A percentile compares a stretch with the other conserved stretches of the same genome.
These are phyloP conservation scores for Nicotiana sylvestris DNA, from an alignment of 257 asterid genomes.

Conservation along the genomic window DNA sequence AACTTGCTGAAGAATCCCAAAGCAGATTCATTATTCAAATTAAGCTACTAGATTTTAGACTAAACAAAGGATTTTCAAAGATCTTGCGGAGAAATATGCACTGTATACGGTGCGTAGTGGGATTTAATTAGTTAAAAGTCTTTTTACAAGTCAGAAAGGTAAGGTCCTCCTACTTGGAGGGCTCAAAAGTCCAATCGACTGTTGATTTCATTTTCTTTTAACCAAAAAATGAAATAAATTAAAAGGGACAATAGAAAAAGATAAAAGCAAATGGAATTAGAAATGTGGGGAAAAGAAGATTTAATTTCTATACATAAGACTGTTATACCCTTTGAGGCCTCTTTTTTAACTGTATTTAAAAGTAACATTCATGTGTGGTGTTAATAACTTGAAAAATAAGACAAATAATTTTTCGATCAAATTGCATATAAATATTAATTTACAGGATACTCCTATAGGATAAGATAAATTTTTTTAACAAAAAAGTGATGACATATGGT, in stretches of 20 bases:
- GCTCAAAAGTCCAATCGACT: background rate
- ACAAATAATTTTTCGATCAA: too few species aligned
- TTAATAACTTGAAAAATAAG: too few species aligned
- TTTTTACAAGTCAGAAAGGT: background rate
- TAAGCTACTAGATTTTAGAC: background rate
- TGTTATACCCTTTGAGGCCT: background rate
- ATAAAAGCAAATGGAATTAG: background rate
- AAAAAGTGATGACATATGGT: background rate
- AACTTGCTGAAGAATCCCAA: constrained; percentile 7
- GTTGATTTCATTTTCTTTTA: background rate
- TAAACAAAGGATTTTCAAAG: background rate
- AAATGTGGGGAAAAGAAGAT: background rate
- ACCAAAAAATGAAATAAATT: background rate
- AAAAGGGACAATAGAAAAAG: background rate
- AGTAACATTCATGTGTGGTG: too few species aligned
- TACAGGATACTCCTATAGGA: too few species aligned
- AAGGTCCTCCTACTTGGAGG: background rate
- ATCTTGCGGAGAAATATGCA: background rate
- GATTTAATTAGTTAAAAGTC: background rate
- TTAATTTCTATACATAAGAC: background rate
- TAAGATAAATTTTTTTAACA: too few species aligned
- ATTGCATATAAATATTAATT: too few species aligned
- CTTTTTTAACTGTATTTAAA: background rate
- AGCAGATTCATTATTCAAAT: constrained; percentile 9
- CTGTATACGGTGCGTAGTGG: background rate